Evolutionary conservation across 495 filamentous ascomycete species (phyloP), one percentile per base, ranked within the genome.

Genomic region (Penicillium longicatenatum): DNA sequence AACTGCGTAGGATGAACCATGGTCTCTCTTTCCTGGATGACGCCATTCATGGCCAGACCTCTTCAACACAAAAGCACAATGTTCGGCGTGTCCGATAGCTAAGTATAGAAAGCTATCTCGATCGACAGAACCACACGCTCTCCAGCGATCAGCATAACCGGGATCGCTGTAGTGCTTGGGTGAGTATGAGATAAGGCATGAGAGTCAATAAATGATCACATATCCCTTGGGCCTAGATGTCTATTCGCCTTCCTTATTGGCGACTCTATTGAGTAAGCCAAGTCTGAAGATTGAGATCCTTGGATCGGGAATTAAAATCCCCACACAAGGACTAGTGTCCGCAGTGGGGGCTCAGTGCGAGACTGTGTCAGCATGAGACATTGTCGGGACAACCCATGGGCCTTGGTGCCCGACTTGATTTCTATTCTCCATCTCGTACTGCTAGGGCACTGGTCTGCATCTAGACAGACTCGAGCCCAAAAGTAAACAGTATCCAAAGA

Each of bases 341-440:
- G 50, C 37, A 19, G 50, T 44, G 50, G 50, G 37, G 37, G 37
- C 37, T 39, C 37, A n/a, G 17, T 16, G n/a, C 16, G 37, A 39
- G 4, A 35, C 31, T 35, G 37, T 39, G 16, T 39, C 37, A 39
- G 16, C 37, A n/a, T 39, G 37, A 39, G 37, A 39, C 37, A 17
- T 0, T 12, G 9, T 37, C 37, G 14, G 5, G 14, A n/a, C 37
- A 11, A 12, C 14, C 14, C 14, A 17, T 17, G n/a, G n/a, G 16
- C 37, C 14, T 39, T 39, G 14, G 37, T n/a, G 37, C 37, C 16
- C 21, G 30, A 17, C 31, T 35, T 12, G 9, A 11, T 11, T 33
- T 10, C 2, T 26, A 2, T 5, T 26, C 26, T 26, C 1, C 26
- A 26, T 26, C 7, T 4, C 26, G 26, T 6, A 26, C 26, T 6